Base-by-base conservation (phyloP, 2,329 filamentous ascomycete genomes). In the Monilinia polystroma region DNA sequence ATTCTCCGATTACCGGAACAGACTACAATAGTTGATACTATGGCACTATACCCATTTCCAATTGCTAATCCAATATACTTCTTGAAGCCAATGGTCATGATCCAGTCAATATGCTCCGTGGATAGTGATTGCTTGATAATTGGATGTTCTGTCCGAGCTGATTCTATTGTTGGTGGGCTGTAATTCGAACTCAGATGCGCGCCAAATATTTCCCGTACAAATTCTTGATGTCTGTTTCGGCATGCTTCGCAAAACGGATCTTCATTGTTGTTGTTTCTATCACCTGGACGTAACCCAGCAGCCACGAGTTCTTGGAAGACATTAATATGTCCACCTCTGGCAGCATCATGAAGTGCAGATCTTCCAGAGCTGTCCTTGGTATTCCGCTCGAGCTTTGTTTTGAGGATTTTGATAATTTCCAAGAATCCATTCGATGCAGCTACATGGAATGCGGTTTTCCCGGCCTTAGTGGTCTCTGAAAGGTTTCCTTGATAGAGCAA, bases 281-380 rank as follows among this genome's bases (percentile, higher is more conserved):
- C 54, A 45, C 23, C 14, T 20, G 63, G 47, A 29, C 20, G 45
- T 26, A 56, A 5, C 16, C 55, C 52, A 35, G 63, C 53, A 59
- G 41, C 57, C n/a, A 62, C 6, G 43, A 70, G 66, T 26, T 60
- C 60, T 29, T 54, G 51, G n/a, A 66, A 62, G 35, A 67, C 56
- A 0, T 53, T 52, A 47, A 49, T 26, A 49, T 69, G 47, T 51
- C 51, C 68, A 7, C 18, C 52, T 53, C 23, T 66, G 2, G 54
- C 66, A 32, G 63, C 66, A 69, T 66, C 59, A 41, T 64, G 63
- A 66, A 70, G 69, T 23, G 67, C 45, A 26, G 69, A 54, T 66
- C 45, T 69, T 23, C 49, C 41, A 29, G 54, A n/a, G 2, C 60
- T 23, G 63, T 70, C 66, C 51, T 55, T 68, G 16, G 53, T 63